Percentiles rank a stretch among this genome's conserved stretches.
Conservation (phyloP, 805 yeast species). For the Lachancea mirantina region DNA sequence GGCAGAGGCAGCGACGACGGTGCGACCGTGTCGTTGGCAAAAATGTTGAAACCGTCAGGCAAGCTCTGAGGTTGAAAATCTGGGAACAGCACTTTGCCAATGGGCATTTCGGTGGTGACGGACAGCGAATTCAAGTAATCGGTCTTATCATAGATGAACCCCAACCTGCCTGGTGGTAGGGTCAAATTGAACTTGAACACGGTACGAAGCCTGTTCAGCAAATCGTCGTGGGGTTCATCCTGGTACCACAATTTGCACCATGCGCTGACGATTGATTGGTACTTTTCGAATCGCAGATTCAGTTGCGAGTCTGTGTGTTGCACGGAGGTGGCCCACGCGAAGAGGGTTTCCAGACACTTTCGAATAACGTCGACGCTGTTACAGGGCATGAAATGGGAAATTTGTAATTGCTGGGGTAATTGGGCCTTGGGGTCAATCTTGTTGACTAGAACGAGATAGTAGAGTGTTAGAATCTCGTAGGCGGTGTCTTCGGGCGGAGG, state of each 20-base stretch:
- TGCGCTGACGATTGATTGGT: constrained; percentile 16
- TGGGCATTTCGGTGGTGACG: constrained; percentile 3
- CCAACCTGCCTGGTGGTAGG: constrained; percentile 1
- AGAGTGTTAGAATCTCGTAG: constrained; percentile 25
- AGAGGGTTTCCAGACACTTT: constrained; percentile 18
- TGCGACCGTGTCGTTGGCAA: constrained; percentile 10
- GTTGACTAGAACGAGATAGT: constrained; percentile 23
- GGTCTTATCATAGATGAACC: constrained; percentile 4
- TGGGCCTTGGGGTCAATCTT: constrained; percentile 6
- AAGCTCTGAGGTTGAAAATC: constrained; percentile 2
- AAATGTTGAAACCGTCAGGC: constrained; percentile 16
- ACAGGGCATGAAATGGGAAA: constrained; percentile 25
- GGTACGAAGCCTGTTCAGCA: constrained; percentile 10
- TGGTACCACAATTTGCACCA: constrained; percentile 23
- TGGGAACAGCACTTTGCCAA: constrained; percentile 1
- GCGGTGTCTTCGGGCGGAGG: constrained; percentile 17
- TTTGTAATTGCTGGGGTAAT: constrained; percentile 21
- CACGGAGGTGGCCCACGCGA: constrained; percentile 16
- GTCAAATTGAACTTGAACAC: constrained; percentile 10
- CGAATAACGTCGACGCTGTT: constrained; percentile 21
- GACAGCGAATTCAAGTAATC: constrained; percentile 9
- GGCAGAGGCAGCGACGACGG: constrained; percentile 5
- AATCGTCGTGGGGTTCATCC: constrained; percentile 16
- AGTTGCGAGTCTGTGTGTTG: constrained; percentile 11
- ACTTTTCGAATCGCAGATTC: constrained; percentile 20